Evolutionary conservation across 176 grass and related monocot genomes (phyloP), one percentile per base, ranked within the genome.

Genomic region (Secale cereale): DNA sequence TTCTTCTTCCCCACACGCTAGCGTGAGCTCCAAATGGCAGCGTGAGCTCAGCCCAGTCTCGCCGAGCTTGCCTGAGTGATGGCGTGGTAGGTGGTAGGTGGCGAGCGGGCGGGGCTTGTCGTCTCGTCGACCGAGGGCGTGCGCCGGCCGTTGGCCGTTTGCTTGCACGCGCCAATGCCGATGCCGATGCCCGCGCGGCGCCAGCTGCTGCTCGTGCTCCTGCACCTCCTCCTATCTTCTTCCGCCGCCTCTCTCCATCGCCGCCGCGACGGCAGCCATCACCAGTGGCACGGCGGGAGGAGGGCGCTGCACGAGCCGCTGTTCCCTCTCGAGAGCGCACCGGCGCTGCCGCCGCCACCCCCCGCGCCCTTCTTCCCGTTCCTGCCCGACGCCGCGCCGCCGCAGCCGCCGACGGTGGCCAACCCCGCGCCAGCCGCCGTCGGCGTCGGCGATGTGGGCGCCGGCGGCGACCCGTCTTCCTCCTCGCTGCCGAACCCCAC

Each of bases 261-360:
- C n/a, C 46, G 31, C 45, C 46, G 8, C 4, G 35, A 83, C 28
- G 79, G 70, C 43, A 73, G 69, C 79, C 77, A 63, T 56, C 25
- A 76, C 81, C 33, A n/a, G 23, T 3, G 5, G 22, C 35, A 25
- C 20, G 65, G 78, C 23, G 32, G 69, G 76, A 79, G 91, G 63
- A 80, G 91, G 59, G 61, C 52, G 36, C 87, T 92, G 76, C 91
- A 89, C 80, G 86, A 92, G 63, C 91, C 91, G 52, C 70, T 92
- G 22, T 89, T 86, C 87, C 91, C 91, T 0, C 76, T 89, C 3
- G 83, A 91, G 43, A 85, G 78, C 86, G 25, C 82, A 28, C 90
- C 86, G 0, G 28, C 82, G 22, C 75, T 73, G 28, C 87, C 87
- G 41, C 80, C 83, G 1, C 90, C 87, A 8, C 86, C 83, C 0